These are phyloP conservation scores for Scutellaria baicalensis DNA, from an alignment of 257 asterid genomes.

Conservation along the genomic window DNA sequence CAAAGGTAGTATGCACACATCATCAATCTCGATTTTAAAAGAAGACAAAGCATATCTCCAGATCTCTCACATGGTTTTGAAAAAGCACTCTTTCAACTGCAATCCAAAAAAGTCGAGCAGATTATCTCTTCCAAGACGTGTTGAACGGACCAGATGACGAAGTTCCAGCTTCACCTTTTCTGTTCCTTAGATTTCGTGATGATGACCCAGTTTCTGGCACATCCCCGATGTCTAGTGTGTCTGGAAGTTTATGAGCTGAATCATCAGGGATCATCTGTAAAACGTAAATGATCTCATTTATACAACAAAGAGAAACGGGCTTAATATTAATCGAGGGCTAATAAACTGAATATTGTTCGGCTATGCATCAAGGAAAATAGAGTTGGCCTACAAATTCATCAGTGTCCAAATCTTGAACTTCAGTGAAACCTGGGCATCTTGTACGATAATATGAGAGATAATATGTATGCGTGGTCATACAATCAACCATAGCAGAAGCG, in stretches of 20 bases:
- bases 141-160: conserved; percentile 49
- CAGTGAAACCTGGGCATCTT: not conserved
- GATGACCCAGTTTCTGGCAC: conserved; percentile 42
- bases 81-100: not conserved
- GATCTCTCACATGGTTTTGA: not conserved
- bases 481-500: not conserved
- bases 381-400: not conserved
- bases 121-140: conserved; percentile 25
- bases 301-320: not conserved
- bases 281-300: not conserved
- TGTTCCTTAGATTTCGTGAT: conserved; percentile 17
- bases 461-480: not conserved
- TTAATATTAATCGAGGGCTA: not conserved
- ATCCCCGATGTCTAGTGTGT: conserved; percentile 77
- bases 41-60: not conserved
- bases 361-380: not conserved
- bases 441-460: not conserved
- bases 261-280: conserved; percentile 37
- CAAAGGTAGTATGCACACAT: not conserved
- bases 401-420: not conserved
- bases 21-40: conserved; percentile 9
- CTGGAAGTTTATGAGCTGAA: conserved; percentile 64
- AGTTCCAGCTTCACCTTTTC: conserved; percentile 30
- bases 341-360: not conserved
- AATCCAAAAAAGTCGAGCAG: not conserved